phyloP scores from a whole-genome alignment of 2,329 filamentous ascomycete species.

The Laburnicola sp. region DNA sequence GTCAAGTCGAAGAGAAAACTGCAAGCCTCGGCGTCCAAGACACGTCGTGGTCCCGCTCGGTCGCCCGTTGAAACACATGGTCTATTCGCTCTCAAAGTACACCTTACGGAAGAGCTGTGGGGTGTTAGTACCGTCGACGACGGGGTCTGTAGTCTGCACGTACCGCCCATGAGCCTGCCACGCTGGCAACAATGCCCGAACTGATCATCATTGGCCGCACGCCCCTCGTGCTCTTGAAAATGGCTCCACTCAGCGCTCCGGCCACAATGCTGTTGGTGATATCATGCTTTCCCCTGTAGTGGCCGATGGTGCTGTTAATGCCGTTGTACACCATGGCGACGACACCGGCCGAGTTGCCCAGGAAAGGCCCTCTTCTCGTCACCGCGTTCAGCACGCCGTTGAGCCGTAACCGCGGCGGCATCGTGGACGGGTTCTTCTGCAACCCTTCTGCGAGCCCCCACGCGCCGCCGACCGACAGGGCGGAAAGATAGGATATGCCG shows the following conservation, averaged over 20 bases:
- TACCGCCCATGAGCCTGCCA: conserved; percentile 89
- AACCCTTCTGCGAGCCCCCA: conserved; percentile 94
- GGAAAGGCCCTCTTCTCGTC: conserved; percentile 87
- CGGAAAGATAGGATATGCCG: conserved; percentile 89
- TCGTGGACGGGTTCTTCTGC: conserved; percentile 68
- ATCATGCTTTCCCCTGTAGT: conserved; percentile 58
- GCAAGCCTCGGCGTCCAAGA: not conserved
- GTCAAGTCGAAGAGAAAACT: conserved; percentile 9
- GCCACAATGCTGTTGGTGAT: conserved; percentile 84
- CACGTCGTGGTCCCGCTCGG: not conserved
- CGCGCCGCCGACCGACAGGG: conserved; percentile 78
- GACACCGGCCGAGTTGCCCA: conserved; percentile 94
- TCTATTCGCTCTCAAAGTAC: conserved; percentile 27
- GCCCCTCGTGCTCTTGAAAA: conserved; percentile 96
- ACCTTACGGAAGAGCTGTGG: conserved; percentile 25
- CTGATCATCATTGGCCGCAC: conserved; percentile 92
- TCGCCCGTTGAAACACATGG: not conserved
- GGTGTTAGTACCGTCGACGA: conserved; percentile 9
- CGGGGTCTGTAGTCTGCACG: not conserved
- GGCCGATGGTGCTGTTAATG: conserved; percentile 47
- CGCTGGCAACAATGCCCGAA: conserved; percentile 80
- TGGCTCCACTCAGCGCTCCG: conserved; percentile 83
- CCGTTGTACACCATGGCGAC: conserved; percentile 96
- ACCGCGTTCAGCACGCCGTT: conserved; percentile 95
- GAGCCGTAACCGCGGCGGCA: conserved; percentile 84